Evolutionary conservation across 257 asterid genomes (phyloP), one percentile per base, ranked within the genome.

Genomic region (Nicotiana obtusifolia): DNA sequence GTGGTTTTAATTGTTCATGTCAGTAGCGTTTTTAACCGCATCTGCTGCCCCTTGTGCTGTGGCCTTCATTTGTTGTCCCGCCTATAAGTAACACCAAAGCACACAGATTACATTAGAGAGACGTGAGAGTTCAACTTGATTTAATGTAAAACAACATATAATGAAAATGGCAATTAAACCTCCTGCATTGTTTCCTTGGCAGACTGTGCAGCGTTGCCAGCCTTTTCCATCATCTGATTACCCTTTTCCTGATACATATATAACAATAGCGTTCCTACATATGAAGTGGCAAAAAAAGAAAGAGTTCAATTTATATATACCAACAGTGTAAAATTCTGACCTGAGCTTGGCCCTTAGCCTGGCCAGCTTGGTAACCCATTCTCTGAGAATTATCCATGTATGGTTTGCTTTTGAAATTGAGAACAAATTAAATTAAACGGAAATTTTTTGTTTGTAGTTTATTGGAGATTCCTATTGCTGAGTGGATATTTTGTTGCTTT

Each of bases 321-420:
- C 13, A 41, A 41, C 49, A 9, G 49, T 41, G 49, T 41, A 8
- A 41, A 41, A 41, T 41, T 41, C 24, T 8, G 41, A 89, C 95
- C 91, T 88, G 85, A 37, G 92, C 86, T 81, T 88, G 91, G 82
- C 90, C 93, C 84, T 87, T 86, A 84, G 92, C 84, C 84, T 90
- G 89, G 81, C 93, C 95, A 67, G 93, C 91, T 82, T 90, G 87
- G 92, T 85, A 86, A 87, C 95, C 88, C 30, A 66, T 73, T 66
- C 30, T 91, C 80, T 89, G 79, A 56, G 93, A 85, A 71, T 83
- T 85, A 76, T 89, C 87, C 92, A 87, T 90, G 24, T 81, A 87
- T 68, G 62, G 68, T 11, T 69, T 75, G 16, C 59, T 65, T 65
- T 65, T 31, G 75, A 65, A 31, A 30, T 30, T 16, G 49, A 31